Percentiles rank a stretch among this genome's conserved stretches.
phyloP scores from a whole-genome alignment of 202 grass and related monocot genomes.

The Schoenoplectus tabernaemontani region DNA sequence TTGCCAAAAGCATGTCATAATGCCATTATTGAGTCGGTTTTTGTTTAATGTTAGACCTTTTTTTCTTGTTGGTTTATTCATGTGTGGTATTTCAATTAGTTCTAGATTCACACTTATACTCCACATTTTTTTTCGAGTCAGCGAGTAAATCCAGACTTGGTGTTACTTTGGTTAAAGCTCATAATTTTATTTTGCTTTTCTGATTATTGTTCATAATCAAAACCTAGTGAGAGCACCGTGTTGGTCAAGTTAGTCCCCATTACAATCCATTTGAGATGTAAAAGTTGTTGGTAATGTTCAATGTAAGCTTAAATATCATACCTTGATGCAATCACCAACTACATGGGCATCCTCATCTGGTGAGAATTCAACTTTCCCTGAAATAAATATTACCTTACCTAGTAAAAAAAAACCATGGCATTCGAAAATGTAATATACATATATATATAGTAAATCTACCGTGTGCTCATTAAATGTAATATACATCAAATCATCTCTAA shows the following conservation, averaged over 20 bases:
- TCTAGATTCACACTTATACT: background rate
- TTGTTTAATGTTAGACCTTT: background rate
- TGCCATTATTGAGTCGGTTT: background rate
- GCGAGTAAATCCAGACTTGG: background rate
- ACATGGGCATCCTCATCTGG: slow-evolving; percentile 95
- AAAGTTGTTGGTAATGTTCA: background rate
- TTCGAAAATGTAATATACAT: too few species aligned
- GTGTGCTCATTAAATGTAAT: too few species aligned
- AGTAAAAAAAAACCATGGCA: background rate
- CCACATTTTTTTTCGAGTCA: too few species aligned
- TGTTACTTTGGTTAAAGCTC: background rate
- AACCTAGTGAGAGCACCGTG: background rate
- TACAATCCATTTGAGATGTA: background rate
- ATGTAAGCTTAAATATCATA: slow-evolving; percentile 29
- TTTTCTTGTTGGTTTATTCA: background rate
- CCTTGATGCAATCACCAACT: slow-evolving; percentile 98
- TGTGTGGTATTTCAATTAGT: background rate
- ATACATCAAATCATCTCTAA: too few species aligned
- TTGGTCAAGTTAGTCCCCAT: background rate
- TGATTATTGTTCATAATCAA: background rate
- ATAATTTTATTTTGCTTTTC: background rate
- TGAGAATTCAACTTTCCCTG: slow-evolving; percentile 85
- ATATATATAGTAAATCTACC: too few species aligned
- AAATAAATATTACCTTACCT: slow-evolving; percentile 13
- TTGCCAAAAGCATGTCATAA: slow-evolving; percentile 8